Base-by-base conservation (phyloP, 495 filamentous ascomycete genomes). In the Tuber calosporum region DNA sequence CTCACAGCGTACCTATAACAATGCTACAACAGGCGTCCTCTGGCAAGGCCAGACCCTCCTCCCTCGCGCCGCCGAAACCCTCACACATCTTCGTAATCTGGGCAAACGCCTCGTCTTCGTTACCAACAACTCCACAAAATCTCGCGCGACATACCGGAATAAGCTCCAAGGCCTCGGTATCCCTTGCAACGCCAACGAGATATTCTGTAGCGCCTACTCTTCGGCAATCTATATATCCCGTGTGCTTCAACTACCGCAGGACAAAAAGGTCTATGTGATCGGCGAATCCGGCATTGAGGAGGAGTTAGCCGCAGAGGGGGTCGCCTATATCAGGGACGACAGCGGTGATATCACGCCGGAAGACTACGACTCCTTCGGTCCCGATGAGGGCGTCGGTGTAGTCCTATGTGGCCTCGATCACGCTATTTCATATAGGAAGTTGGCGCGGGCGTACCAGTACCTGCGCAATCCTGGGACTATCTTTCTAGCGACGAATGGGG, bases 51-150 rank as follows among this genome's bases (percentile, higher is more conserved):
- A 97, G 74, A 89, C 93, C 81, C 84, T 93, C 19, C 96, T 97
- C 78, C 89, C 91, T 20, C 91, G 90, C 30, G 91, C 91, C 7
- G 88, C 90, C 20, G 93, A 97, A 83, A 94, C 92, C 1, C 79
- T 99, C 19, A 89, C 93, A 58, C 83, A 94, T 81, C 84, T 99
- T 69, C 88, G 92, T 79, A 88, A 87, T 22, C 66, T 75, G 95
- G 93, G 92, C 71, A 99, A 99, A 83, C 91, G 90, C 83, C 85
- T 95, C 26, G 89, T 99, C 73, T 99, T 99, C 82, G 95, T 99
- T 67, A 98, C 95, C 4, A 99, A 99, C 83, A 99, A 99, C 86
- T 96, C 92, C 82, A 98, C 95, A 39, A 98, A 98, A 82, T 97
- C 94, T 26, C 92, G 95, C 26, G 86, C 88, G 37, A 92, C 96